Base-by-base conservation (phyloP, 2,329 filamentous ascomycete genomes). In the Neofusicoccum laricinum region DNA sequence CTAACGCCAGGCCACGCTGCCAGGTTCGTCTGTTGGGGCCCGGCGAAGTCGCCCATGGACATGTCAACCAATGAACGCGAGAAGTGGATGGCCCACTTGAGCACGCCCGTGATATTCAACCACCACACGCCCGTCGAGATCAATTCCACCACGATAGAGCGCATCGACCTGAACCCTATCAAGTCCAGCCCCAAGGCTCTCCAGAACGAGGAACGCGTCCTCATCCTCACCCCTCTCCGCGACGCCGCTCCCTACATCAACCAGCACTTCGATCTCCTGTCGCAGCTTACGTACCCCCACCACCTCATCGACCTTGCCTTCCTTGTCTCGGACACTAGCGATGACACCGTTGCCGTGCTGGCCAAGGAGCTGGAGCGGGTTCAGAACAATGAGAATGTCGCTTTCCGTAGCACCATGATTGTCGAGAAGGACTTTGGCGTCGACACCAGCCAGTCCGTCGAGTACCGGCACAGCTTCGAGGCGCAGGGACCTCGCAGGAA, bases 21-120 rank as follows among this genome's bases (percentile, higher is more conserved):
- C 73, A 98, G 94, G 80, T 97, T 96, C 80, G 96, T 97, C 80
- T 99, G 95, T 82, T 98, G 93, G 86, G 95, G 95, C 12, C 94
- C 95, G 14, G 87, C 90, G 25, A 97, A 96, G 82, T 87, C 95
- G n/a, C 95, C 95, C 61, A 96, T 96, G 88, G 88, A 95, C 68
- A 97, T 99, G 92, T 87, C 90, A 46, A 82, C 90, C 64, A 97
- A 97, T 76, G 95, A 99, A 76, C 90, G 94, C 77, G 89, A 89
- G 67, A 86, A 92, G 68, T 99, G 95, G 95, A 90, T 91, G 69
- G 88, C 88, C 65, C 93, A 97, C 75, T 82, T 95, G 67, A 89
- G 93, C 71, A 98, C 95, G 3, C 95, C 95, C 57, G 93, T 99
- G 70, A 86, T 97, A 69, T 97, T 96, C 84, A 99, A 99, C 81